A percentile compares a stretch with the other conserved stretches of the same genome.
Evolutionary conservation across 768 basidiomycete genomes (phyloP).

Genomic region (Suillus sp.): DNA sequence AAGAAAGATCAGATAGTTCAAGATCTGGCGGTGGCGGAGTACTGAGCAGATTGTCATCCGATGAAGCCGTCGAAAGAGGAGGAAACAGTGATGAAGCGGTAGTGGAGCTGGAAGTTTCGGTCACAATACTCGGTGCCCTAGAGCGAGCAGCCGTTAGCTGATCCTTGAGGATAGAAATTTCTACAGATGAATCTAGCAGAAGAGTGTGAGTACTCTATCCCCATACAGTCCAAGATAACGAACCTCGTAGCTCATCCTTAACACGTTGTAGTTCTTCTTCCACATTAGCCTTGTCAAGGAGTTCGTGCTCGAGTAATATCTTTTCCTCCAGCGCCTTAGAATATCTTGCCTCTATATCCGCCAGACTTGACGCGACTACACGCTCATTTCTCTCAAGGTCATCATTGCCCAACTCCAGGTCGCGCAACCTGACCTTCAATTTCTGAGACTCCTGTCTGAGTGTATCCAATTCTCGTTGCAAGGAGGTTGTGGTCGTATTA

Average conservation of each 20-base stretch:
- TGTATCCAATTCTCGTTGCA: slow-evolving; percentile 89
- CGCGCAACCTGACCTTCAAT: slow-evolving; percentile 73
- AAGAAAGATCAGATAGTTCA: slow-evolving; percentile 57
- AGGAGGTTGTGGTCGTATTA: slow-evolving; percentile 85
- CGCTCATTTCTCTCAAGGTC: slow-evolving; percentile 95
- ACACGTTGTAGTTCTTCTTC: slow-evolving; percentile 91
- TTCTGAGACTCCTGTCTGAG: slow-evolving; percentile 74
- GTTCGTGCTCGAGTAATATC: slow-evolving; percentile 93
- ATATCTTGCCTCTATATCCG: slow-evolving; percentile 86
- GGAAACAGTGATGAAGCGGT: slow-evolving; percentile 37
- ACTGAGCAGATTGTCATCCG: slow-evolving; percentile 59
- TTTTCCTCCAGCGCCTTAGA: slow-evolving; percentile 93
- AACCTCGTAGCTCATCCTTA: slow-evolving; percentile 92
- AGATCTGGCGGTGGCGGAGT: slow-evolving; percentile 63
- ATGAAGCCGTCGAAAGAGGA: slow-evolving; percentile 31
- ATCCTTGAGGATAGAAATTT: slow-evolving; percentile 81
- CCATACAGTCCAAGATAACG: slow-evolving; percentile 17
- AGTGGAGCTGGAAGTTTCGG: slow-evolving; percentile 30
- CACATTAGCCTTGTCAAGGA: slow-evolving; percentile 84
- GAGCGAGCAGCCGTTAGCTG: slow-evolving; percentile 52
- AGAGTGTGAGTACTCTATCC: slow-evolving; percentile 19
- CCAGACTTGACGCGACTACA: slow-evolving; percentile 78
- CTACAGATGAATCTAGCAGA: slow-evolving; percentile 75
- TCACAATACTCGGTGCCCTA: slow-evolving; percentile 31
- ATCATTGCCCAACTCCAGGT: slow-evolving; percentile 97